Conservation (phyloP, 23 red algal species). For the Gracilariopsis chorda region DNA sequence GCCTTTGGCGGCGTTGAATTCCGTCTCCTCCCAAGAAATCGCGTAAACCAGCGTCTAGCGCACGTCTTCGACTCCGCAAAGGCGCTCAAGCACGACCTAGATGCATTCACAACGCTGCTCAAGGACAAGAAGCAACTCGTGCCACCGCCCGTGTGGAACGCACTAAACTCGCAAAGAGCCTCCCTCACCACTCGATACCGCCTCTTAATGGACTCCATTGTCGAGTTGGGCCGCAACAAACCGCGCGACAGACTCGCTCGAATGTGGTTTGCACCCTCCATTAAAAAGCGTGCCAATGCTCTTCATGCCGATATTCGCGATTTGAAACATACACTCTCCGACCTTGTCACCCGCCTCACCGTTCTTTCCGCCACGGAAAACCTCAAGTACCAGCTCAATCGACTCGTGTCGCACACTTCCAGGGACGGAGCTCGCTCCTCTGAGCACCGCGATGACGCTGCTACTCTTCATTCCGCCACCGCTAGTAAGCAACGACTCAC, state of each 20-base stretch:
- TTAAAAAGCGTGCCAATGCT: not conserved
- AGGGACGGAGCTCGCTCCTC: too few relatives aligned
- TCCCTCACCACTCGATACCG: not conserved
- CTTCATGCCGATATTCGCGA: conserved; percentile 10
- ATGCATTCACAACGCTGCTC: not conserved
- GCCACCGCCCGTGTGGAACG: not conserved
- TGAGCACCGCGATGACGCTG: not conserved
- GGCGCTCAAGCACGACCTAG: not conserved
- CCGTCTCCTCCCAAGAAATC: not conserved
- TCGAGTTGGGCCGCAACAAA: not conserved
- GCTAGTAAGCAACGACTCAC: not conserved
- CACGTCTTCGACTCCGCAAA: not conserved
- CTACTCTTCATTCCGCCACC: not conserved
- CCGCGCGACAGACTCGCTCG: not conserved
- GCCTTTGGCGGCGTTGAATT: not conserved
- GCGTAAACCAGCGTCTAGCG: not conserved
- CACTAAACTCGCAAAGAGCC: not conserved
- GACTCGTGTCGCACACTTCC: not conserved
- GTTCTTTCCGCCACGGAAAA: conserved; percentile 22
- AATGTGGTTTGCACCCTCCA: conserved; percentile 6
- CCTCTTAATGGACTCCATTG: not conserved
- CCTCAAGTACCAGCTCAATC: not conserved
- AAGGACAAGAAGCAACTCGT: not conserved
- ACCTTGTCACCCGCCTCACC: conserved; percentile 8
- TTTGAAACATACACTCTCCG: not conserved